Percentiles rank a stretch among this genome's conserved stretches.
phyloP scores from a whole-genome alignment of 225 moss, liverwort and hornwort genomes.

The Sphagnum tenellum region DNA sequence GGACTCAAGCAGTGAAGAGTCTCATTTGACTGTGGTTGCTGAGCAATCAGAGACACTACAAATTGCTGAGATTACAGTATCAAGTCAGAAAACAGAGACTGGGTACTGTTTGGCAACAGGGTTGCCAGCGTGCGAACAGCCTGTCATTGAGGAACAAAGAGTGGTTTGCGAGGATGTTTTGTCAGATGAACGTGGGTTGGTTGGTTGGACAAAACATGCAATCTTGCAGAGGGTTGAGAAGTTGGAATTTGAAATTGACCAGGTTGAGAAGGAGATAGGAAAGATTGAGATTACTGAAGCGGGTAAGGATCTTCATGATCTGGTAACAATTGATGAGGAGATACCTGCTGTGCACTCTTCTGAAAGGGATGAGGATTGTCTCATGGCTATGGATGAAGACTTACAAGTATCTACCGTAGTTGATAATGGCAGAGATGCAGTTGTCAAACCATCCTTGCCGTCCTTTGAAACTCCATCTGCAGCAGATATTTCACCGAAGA shows the following conservation, averaged over 20 bases:
- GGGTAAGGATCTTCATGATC: neutral
- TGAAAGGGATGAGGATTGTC: slow-evolving; percentile 12
- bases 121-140: slow-evolving; percentile 2
- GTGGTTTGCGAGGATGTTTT: slow-evolving; percentile 7
- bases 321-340: slow-evolving; percentile 6
- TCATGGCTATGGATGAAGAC: slow-evolving; percentile 30
- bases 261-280: slow-evolving; percentile 27
- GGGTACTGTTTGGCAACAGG: slow-evolving; percentile 4
- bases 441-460: no score
- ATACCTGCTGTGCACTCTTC: slow-evolving; percentile 8
- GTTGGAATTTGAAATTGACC: slow-evolving; percentile 28
- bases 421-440: slow-evolving; percentile 6
- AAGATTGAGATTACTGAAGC: slow-evolving; percentile 10
- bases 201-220: slow-evolving; percentile 15
- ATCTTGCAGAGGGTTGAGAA: slow-evolving; percentile 20
- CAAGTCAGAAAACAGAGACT: no score
- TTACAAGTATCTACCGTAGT: slow-evolving; percentile 7
- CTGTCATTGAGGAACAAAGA: slow-evolving; percentile 8
- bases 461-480: no score
- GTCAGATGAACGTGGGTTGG: slow-evolving; percentile 4
- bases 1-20: slow-evolving; percentile 7
- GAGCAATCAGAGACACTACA: no score
- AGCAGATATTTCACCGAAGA: no score
- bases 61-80: no score
- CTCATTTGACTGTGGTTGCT: neutral